Evolutionary conservation across 305 asterid species (phyloP).

Genomic region (Solanum hybrid): DNA sequence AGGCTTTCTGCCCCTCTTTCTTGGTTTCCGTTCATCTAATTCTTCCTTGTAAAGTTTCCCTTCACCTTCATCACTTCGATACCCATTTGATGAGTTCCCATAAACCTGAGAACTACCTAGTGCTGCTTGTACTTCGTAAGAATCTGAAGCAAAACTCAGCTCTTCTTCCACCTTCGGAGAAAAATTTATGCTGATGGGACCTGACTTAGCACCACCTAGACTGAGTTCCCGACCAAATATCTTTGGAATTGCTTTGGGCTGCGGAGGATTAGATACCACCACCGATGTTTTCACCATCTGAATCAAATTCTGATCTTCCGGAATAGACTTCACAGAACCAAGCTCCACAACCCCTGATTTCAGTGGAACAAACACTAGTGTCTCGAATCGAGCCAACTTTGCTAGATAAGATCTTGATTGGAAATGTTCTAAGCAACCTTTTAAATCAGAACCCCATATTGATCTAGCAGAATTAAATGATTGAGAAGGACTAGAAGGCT

Average conservation of each 20-base stretch:
- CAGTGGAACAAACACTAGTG: slow-evolving; percentile 58
- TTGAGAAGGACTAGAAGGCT: slow-evolving; percentile 88
- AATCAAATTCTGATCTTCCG: slow-evolving; percentile 47
- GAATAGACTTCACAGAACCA: slow-evolving; percentile 51
- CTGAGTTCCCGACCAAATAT: slow-evolving; percentile 70
- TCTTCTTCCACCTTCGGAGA: slow-evolving; percentile 70
- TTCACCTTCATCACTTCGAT: slow-evolving; percentile 44
- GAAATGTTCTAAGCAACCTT: slow-evolving; percentile 48
- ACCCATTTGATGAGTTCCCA: slow-evolving; percentile 59
- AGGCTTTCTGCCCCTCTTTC: slow-evolving; percentile 89
- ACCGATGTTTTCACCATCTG: slow-evolving; percentile 46
- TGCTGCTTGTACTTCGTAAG: slow-evolving; percentile 44
- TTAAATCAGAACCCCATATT: slow-evolving; percentile 64
- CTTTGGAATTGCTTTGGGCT: slow-evolving; percentile 44
- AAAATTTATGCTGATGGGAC: slow-evolving; percentile 67
- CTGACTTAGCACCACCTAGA: slow-evolving; percentile 53
- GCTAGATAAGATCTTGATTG: slow-evolving; percentile 71
- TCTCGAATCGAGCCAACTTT: slow-evolving; percentile 42
- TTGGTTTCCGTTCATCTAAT: slow-evolving; percentile 61
- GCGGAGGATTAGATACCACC: slow-evolving; percentile 32
- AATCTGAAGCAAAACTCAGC: slow-evolving; percentile 39
- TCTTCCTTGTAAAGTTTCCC: slow-evolving; percentile 36
- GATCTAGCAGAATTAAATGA: slow-evolving; percentile 76
- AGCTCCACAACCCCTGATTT: slow-evolving; percentile 86
- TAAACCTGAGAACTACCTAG: slow-evolving; percentile 32